phyloP scores from a whole-genome alignment of 2,329 filamentous ascomycete genomes.

The Trichoderma breve region DNA sequence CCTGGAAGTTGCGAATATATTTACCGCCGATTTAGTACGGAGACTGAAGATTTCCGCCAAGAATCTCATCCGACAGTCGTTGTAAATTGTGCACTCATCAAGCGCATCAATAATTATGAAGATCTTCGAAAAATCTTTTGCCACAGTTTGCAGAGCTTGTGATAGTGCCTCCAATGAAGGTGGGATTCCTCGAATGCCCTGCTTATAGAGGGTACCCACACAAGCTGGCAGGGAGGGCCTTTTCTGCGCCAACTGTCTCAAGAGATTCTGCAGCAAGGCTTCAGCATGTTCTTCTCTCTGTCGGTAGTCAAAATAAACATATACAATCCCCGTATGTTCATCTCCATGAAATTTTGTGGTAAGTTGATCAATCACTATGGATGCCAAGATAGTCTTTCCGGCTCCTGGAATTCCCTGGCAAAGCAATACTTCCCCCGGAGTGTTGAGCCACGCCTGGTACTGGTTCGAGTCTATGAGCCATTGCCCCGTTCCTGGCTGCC shows the following conservation, averaged over 20 bases:
- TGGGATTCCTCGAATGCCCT: neutral
- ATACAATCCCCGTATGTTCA: neutral
- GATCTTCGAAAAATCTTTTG: neutral
- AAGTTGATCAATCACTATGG: neutral
- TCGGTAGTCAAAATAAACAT: neutral
- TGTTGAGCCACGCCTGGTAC: neutral
- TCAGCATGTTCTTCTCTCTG: neutral
- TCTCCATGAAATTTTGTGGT: neutral
- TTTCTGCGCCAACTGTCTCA: neutral
- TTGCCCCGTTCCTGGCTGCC: neutral
- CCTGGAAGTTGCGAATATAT: neutral
- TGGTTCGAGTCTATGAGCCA: neutral
- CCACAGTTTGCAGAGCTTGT: neutral
- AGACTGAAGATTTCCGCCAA: neutral
- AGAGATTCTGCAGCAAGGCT: neutral
- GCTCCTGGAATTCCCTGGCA: neutral
- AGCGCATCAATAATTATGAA: neutral
- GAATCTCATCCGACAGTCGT: neutral
- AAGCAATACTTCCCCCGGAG: neutral
- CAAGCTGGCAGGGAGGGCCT: neutral
- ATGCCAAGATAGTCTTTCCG: neutral
- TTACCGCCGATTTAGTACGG: neutral
- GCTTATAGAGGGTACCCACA: neutral
- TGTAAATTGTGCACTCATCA: neutral
- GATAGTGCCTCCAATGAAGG: neutral